Percentiles rank a stretch among this genome's conserved stretches.
These are phyloP conservation scores for Syzygium aromaticum DNA, from an alignment of 345 rosid genomes.

Conservation along the genomic window DNA sequence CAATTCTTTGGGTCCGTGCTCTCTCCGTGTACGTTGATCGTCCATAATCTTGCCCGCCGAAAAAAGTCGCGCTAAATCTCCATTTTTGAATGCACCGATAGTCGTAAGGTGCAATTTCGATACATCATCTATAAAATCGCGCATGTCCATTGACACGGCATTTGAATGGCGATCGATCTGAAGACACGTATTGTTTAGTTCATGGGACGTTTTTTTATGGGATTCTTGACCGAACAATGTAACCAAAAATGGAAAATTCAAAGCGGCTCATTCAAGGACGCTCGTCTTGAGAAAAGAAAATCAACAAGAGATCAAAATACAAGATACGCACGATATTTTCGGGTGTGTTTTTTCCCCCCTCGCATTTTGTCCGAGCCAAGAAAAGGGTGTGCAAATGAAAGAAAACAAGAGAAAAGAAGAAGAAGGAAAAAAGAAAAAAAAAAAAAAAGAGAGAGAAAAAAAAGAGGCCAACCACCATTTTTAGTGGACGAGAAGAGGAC, in stretches of 20 bases:
- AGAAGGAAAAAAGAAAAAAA: too few species aligned
- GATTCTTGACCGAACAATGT: background rate
- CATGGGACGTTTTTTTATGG: background rate
- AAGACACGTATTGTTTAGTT: background rate
- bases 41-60: rapidly evolving
- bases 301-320: background rate
- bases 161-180: too few species aligned
- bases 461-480: slow-evolving; percentile 10
- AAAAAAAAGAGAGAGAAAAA: too few species aligned
- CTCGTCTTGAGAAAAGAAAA: too few species aligned
- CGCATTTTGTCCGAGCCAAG: too few species aligned
- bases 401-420: too few species aligned
- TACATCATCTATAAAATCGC: background rate
- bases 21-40: background rate
- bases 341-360: too few species aligned
- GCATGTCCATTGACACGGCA: background rate
- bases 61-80: background rate
- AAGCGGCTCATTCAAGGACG: too few species aligned
- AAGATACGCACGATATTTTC: background rate
- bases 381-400: background rate
- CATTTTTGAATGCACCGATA: background rate
- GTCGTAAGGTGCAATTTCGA: background rate
- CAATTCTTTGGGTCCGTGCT: background rate
- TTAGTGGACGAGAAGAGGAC: slow-evolving; percentile 12
- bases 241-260: background rate